Base-by-base conservation (phyloP, 2,329 filamentous ascomycete species). In the Sporothrix protearum region DNA sequence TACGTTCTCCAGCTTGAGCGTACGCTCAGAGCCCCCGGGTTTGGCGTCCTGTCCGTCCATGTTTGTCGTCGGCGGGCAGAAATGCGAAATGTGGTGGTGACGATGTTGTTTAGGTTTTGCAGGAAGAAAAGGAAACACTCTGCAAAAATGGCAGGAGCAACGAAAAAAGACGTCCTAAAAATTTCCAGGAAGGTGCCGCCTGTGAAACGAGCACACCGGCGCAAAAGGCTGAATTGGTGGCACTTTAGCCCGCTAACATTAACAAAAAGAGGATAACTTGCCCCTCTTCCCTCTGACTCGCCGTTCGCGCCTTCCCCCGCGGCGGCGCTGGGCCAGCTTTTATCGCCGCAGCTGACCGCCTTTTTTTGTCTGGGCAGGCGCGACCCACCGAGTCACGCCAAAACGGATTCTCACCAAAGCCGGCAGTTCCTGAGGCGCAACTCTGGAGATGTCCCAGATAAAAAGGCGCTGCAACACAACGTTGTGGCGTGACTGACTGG, bases 1-100 rank as follows among this genome's bases (percentile, higher is more conserved):
- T 81, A 84, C 85, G 45, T 75, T 75, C 53, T 75, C 74, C 53
- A 75, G 68, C 73, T 75, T 75, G 49, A 75, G 71, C 69, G 74
- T 75, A 53, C 74, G 72, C 71, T 70, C 73, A 36, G 73, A 72
- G 72, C 61, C 73, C 30, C 57, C 71, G 59, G 33, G 59, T 16
- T 71, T 71, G 14, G 61, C 36, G 45, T 74, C 73, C 68, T 73
- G 70, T 42, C 39, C 71, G 45, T 63, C 66, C 73, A 73, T 73
- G 71, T 63, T 19, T 67, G 68, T 67, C 39, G 25, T 42, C 33
- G 55, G 36, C 59, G 36, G 51, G 28, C 61, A 45, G 67, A 14
- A 47, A 16, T 55, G 47, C 14, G 36, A 36, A 59, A 59, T 22
- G 59, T 51, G 53, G 51, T 25, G 28, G 28, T 39, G 36, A 61